Evolutionary conservation across 2,329 filamentous ascomycete species (phyloP), one percentile per base, ranked within the genome.

Genomic region (Incumbomyces lentus): DNA sequence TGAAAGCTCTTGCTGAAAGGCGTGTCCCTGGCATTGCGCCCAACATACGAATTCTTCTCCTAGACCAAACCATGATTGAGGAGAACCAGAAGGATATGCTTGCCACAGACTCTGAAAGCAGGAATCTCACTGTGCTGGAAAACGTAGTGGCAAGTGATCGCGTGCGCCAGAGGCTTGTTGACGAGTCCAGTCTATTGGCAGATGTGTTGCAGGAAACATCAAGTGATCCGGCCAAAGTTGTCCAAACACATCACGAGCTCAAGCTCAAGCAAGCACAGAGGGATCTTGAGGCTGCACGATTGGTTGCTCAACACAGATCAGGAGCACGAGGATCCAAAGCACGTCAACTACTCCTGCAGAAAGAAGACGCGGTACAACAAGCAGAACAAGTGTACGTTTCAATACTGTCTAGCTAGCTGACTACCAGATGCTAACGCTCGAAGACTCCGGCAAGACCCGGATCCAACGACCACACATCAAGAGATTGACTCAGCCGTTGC

Each of bases 21-120:
- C 71, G 88, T 30, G 83, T 93, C 13, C 85, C 86, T 0, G 86
- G 84, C 0, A 81, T 88, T 33, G 78, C 82, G 0, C 74, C 82
- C 53, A 68, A 75, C 26, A 78, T 79, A 0, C 73, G 79, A 17
- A 73, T 86, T 36, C 73, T 81, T 0, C 77, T 87, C 39, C 62
- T 88, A 11, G 82, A 86, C 54, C 84, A 88, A 64, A 85, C 79
- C 0, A 46, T 52, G 26, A 42, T 55, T 26, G 52, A 51, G 34
- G 17, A 36, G 14, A 18, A 11, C 6, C 46, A 51, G 6, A 50
- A 54, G 42, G 47, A 39, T 6, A 17, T 43, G 13, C 32, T 39
- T 7, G 64, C 72, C 12, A 62, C 60, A 2, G 60, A 67, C 10
- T 52, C 60, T 54, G 49, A 60, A 38, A 52, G 57, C 6, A 43